These are phyloP conservation scores for Aspergillus glaucus DNA, from an alignment of 2,329 filamentous ascomycete genomes.

Conservation along the genomic window DNA sequence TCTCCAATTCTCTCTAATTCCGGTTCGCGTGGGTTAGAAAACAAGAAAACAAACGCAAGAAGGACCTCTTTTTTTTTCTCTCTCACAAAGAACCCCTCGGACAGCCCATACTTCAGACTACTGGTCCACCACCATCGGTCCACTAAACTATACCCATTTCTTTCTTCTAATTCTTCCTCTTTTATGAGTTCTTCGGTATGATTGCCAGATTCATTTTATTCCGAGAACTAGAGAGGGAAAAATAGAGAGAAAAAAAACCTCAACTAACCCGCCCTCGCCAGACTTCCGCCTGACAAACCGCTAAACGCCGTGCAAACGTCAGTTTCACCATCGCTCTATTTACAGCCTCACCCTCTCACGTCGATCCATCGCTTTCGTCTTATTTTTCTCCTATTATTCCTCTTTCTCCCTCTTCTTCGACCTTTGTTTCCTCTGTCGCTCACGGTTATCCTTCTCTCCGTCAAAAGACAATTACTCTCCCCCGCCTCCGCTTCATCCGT, in stretches of 20 bases:
- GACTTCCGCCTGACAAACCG: neutral
- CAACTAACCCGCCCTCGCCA: constrained; percentile 1
- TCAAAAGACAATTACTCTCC: neutral
- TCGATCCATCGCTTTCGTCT: neutral
- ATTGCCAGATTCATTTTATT: neutral
- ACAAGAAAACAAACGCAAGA: neutral
- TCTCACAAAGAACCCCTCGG: neutral
- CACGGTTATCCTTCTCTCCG: neutral
- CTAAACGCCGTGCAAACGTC: constrained; percentile 24
- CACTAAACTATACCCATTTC: neutral
- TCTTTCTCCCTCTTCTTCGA: constrained; percentile 1
- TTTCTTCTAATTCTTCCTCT: neutral
- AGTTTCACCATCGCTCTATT: constrained; percentile 8
- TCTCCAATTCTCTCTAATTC: neutral
- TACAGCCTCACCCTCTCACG: constrained; percentile 4
- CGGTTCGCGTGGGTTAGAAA: neutral
- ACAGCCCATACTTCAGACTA: neutral
- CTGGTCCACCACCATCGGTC: neutral
- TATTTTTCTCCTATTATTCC: constrained; percentile 1
- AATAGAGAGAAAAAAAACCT: neutral
- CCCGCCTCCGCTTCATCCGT: neutral
- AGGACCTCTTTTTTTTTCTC: neutral
- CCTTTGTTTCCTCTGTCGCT: neutral
- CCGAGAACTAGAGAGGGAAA: neutral
- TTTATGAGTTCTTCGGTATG: neutral